Base-by-base conservation (phyloP, 768 basidiomycete species). In the Mycena floridula region DNA sequence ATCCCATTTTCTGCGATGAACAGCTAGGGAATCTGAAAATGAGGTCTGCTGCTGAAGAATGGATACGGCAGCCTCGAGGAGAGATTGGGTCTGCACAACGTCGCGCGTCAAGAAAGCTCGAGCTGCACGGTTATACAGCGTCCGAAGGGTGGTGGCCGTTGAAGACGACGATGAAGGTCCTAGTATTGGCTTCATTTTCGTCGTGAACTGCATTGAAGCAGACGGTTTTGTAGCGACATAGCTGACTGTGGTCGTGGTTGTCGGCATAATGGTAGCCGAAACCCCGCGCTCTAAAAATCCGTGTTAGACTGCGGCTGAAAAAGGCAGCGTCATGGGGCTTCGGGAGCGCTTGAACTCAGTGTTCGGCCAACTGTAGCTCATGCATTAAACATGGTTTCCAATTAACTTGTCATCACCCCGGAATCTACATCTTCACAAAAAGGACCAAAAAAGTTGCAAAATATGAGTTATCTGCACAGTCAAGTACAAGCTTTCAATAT, bases 1-100 rank as follows among this genome's bases (percentile, higher is more conserved):
- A 55, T 92, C 89, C 89, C 89, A 92, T 66, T 89, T 90, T 45
- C 81, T 71, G 15, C 89, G 78, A 48, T 79, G 67, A 18, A 73
- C 64, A 44, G 72, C 67, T 4, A 79, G 67, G 3, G 53, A 38
- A 47, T 81, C 80, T 5, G 47, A 43, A 6, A 48, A 47, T 25
- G 51, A 43, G 7, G 16, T 40, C 24, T 20, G 50, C 5, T 67
- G 77, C 3, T 69, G 67, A 13, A 58, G 70, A 49, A 92, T 55
- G 25, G 86, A 61, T 58, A 89, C 88, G 0, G 87, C 89, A 7
- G 85, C 77, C 35, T 74, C 66, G 22, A 90, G 58, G 25, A 90
- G 69, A 3, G 79, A 73, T 45, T 82, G 64, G 0, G 88, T 82
- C 32, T 85, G 71, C n/a, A 67, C 54, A 37, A 85, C 65, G 55